Conservation (phyloP, 768 basidiomycete species). For the Xerocomus spinulosus region DNA sequence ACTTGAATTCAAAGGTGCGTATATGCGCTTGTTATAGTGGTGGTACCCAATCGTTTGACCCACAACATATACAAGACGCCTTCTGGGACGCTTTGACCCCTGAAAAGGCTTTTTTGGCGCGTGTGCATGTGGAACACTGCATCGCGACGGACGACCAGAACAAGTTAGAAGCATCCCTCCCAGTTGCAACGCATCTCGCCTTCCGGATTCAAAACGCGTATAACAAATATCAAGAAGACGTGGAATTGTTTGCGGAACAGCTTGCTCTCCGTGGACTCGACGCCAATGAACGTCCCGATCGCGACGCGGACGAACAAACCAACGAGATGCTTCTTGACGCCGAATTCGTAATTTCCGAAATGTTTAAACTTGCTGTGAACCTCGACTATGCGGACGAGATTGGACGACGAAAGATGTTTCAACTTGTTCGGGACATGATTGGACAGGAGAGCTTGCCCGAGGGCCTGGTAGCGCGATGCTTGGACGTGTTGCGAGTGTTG, state of each 20-base stretch:
- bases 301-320: slow-evolving; percentile 44
- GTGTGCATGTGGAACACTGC: slow-evolving; percentile 81
- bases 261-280: slow-evolving; percentile 25
- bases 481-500: slow-evolving; percentile 77
- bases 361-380: slow-evolving; percentile 72
- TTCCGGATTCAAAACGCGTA: slow-evolving; percentile 68
- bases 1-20: slow-evolving; percentile 65
- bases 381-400: slow-evolving; percentile 92
- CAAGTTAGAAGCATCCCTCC: slow-evolving; percentile 65
- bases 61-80: slow-evolving; percentile 40
- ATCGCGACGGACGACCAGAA: slow-evolving; percentile 52
- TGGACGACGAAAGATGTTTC: slow-evolving; percentile 83
- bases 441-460: slow-evolving; percentile 66
- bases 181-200: slow-evolving; percentile 81
- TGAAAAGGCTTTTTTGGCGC: slow-evolving; percentile 74
- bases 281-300: slow-evolving; percentile 35
- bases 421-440: slow-evolving; percentile 83
- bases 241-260: slow-evolving; percentile 39
- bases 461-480: slow-evolving; percentile 61
- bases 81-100: slow-evolving; percentile 72
- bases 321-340: slow-evolving; percentile 30
- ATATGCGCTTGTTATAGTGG: background rate
- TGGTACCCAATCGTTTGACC: background rate
- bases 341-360: slow-evolving; percentile 73
- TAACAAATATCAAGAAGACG: slow-evolving; percentile 52